Percentiles rank a stretch among this genome's conserved stretches.
Evolutionary conservation across 257 asterid genomes (phyloP).

Genomic region (Cordia subcordata): DNA sequence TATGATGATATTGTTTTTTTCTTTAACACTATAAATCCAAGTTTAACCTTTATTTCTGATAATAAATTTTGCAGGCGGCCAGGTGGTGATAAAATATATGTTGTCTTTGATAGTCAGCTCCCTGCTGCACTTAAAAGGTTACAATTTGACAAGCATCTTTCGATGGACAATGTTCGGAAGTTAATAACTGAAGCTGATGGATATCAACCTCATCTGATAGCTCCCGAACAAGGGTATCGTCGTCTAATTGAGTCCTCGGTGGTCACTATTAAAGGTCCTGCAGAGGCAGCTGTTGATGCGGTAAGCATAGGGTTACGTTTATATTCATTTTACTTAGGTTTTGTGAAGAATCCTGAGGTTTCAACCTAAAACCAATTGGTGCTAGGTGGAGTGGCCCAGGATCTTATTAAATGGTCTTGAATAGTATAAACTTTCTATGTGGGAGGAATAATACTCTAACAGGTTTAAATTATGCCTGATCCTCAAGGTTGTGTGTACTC

Average conservation of each 20-base stretch:
- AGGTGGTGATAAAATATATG: constrained; percentile 75
- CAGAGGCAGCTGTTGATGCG: constrained; percentile 76
- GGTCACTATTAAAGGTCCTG: constrained; percentile 66
- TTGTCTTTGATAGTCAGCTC: constrained; percentile 63
- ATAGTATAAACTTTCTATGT: too few species aligned
- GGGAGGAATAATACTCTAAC: too few species aligned
- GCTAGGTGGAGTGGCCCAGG: too few species aligned
- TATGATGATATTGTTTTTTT: neutral
- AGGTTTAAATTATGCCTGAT: too few species aligned
- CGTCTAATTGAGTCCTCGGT: constrained; percentile 70
- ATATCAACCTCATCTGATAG: constrained; percentile 78
- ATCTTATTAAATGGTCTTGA: too few species aligned
- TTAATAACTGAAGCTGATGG: constrained; percentile 77
- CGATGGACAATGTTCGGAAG: constrained; percentile 68
- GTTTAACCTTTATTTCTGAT: neutral
- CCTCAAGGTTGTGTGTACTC: too few species aligned
- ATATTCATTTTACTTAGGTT: too few species aligned
- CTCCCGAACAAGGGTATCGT: constrained; percentile 79
- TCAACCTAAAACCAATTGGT: too few species aligned
- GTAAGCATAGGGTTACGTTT: constrained; percentile 26
- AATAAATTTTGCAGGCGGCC: constrained; percentile 48
- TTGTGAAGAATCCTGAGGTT: too few species aligned
- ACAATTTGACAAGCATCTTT: constrained; percentile 78
- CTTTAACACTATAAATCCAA: neutral
- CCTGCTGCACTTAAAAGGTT: constrained; percentile 72